Evolutionary conservation across 2,329 filamentous ascomycete species (phyloP).

Genomic region (Apiospora saccharicola): DNA sequence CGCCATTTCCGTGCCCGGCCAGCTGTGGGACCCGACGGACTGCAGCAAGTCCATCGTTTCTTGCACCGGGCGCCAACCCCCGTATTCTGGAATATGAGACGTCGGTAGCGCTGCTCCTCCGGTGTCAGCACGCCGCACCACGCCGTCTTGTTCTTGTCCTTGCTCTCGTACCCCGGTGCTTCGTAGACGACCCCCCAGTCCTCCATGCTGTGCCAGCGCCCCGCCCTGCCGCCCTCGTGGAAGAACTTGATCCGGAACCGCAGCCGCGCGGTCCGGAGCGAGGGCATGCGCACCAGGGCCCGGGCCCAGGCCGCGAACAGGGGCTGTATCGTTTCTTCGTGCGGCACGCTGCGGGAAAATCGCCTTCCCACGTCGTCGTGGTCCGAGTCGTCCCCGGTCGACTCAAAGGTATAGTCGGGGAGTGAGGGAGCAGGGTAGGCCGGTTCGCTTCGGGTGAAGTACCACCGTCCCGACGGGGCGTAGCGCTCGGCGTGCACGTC

Average conservation of each 20-base stretch:
- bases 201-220: constrained; percentile 6
- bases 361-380: neutral
- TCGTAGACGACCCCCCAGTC: constrained; percentile 26
- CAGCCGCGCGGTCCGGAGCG: constrained; percentile 7
- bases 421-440: constrained; percentile 14
- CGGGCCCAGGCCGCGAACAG: constrained; percentile 22
- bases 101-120: constrained; percentile 4
- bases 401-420: neutral
- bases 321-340: constrained; percentile 22
- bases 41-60: constrained; percentile 23
- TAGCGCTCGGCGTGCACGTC: constrained; percentile 8
- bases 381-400: neutral
- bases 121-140: neutral
- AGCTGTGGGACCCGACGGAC: neutral
- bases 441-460: constrained; percentile 24
- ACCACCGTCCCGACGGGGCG: constrained; percentile 22
- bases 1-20: constrained; percentile 3
- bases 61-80: constrained; percentile 18
- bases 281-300: constrained; percentile 23
- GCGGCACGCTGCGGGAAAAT: constrained; percentile 15
- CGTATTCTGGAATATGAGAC: constrained; percentile 25
- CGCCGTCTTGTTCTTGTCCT: neutral
- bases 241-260: neutral
- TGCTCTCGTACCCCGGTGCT: neutral
- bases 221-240: neutral